Evolutionary conservation across 345 rosid species (phyloP), one percentile per base, ranked within the genome.

Genomic region (Eucalyptus tenuipes): DNA sequence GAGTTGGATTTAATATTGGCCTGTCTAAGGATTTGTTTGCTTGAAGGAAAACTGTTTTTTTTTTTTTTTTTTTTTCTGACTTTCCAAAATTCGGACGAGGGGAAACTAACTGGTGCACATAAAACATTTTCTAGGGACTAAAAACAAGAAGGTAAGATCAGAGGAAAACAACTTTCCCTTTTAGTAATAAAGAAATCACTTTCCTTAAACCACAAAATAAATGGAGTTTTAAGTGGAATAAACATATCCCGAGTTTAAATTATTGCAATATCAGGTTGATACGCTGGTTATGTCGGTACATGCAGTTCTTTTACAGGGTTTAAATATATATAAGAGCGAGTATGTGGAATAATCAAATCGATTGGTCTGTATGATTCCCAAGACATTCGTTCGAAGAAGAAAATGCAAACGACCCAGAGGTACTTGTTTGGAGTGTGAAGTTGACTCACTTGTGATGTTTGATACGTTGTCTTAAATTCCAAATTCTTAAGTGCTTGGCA

Each of bases 191-290:
- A 57, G 14, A 27, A 59, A 59, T 29, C 16, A 29, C 31, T 61
- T 61, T 61, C 8, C 0, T 25, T 59, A 25, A 25, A 59, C 2
- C 66, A 11, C 66, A 11, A 3, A 25, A 59, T 4, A 25, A 27
- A 13, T 3, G 4, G 13, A 27, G 68, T 61, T 61, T 59, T 13
- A 0, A 3, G 14, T 13, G 7, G 2, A 61, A 61, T 13, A 3
- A 1, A 61, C 0, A 13, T 13, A 6, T 5, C 31, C 1, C 10
- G 0, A 17, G 0, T 61, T 61, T 61, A 61, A 11, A 27, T 59
- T 59, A 25, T 59, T 25, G 31, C 7, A 59, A 59, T 5, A 59
- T 27, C 33, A 0, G 16, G 16, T 3, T 27, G 16, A 59, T 27
- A 27, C 2, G 16, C 7, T 27, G 0, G 15, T 12, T 27, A 59